Conservation (phyloP, 257 asterid genomes). For the Salvia hispanica region DNA sequence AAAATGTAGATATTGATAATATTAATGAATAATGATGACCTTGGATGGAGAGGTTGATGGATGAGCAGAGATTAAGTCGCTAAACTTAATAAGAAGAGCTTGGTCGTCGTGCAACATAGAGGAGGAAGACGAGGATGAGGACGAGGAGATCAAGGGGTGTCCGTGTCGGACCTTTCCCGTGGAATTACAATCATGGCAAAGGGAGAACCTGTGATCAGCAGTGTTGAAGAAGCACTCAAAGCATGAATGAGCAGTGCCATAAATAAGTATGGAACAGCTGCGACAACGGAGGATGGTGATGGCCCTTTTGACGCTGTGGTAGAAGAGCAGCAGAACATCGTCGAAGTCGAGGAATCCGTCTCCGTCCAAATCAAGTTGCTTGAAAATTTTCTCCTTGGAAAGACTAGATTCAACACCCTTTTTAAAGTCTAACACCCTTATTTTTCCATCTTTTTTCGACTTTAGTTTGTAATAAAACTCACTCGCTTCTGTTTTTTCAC, state of each 20-base stretch:
- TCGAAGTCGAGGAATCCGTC: constrained; percentile 29
- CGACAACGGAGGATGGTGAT: constrained; percentile 1
- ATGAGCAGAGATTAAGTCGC: too few species aligned
- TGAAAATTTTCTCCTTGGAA: constrained; percentile 16
- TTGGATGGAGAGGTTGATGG: too few species aligned
- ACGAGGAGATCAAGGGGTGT: too few species aligned
- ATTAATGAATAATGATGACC: too few species aligned
- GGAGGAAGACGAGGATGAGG: too few species aligned
- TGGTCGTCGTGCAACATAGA: too few species aligned
- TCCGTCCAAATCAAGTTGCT: constrained; percentile 20
- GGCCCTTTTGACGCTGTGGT: neutral
- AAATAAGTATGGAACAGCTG: neutral
- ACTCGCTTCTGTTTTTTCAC: constrained; percentile 1
- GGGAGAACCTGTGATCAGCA: neutral
- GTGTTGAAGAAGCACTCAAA: neutral
- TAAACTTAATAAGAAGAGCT: too few species aligned
- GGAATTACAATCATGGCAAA: neutral
- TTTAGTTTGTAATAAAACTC: constrained; percentile 20
- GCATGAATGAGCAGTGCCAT: neutral
- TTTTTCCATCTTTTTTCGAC: constrained; percentile 18
- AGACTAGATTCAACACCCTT: neutral
- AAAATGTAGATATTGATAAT: too few species aligned
- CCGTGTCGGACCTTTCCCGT: too few species aligned
- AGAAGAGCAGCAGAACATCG: constrained; percentile 20
- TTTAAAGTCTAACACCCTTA: constrained; percentile 25